A percentile compares a stretch with the other conserved stretches of the same genome.
phyloP scores from a whole-genome alignment of 208 protist genomes.

The Angomonas ambiguus region DNA sequence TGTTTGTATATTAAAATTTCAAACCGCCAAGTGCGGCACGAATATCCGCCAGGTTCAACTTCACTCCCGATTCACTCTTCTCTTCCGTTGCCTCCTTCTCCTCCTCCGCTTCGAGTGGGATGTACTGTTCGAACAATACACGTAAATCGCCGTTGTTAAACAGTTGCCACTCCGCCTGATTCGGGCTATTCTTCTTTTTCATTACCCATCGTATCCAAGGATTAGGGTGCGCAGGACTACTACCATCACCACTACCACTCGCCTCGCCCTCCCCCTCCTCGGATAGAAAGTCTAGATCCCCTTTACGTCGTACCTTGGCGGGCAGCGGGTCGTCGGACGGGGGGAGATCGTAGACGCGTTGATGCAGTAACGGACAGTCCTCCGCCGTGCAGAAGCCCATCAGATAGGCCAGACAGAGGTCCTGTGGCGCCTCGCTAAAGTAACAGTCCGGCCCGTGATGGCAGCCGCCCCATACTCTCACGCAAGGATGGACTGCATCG shows the following conservation, averaged over 20 bases:
- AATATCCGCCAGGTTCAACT: conserved; percentile 15
- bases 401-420: conserved; percentile 67
- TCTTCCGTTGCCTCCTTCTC: conserved; percentile 7
- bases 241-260: neutral
- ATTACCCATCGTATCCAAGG: conserved; percentile 58
- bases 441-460: conserved; percentile 66
- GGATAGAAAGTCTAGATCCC: conserved; percentile 24
- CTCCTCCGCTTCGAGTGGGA: conserved; percentile 24
- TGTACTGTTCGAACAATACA: conserved; percentile 49
- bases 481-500: conserved; percentile 53
- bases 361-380: conserved; percentile 43
- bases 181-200: conserved; percentile 54
- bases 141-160: conserved; percentile 69
- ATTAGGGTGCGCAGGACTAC: neutral
- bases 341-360: conserved; percentile 53
- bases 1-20: neutral
- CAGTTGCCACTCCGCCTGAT: conserved; percentile 81
- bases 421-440: conserved; percentile 62
- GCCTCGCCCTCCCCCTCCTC: conserved; percentile 17
- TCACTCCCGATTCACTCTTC: conserved; percentile 11
- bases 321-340: conserved; percentile 23
- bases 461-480: conserved; percentile 69
- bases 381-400: conserved; percentile 64
- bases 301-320: conserved; percentile 31
- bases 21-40: conserved; percentile 8